Evolutionary conservation across 495 filamentous ascomycete genomes (phyloP).

Genomic region (Xylaria acuta): DNA sequence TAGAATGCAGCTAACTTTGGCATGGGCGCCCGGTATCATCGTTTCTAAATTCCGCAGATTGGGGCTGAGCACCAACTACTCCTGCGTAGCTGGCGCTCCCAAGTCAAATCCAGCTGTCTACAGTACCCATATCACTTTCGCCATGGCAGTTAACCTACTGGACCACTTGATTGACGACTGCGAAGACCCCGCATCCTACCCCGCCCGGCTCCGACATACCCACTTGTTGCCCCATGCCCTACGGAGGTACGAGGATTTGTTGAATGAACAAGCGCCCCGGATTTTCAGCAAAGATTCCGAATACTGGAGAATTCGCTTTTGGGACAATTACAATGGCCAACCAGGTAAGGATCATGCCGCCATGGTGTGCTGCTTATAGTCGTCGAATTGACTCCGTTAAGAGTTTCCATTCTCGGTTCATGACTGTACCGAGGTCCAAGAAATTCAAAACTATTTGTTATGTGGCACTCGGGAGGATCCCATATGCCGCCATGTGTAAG

Average conservation of each 20-base stretch:
- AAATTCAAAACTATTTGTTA: background rate
- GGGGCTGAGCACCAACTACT: no score
- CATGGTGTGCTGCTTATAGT: background rate
- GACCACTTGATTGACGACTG: background rate
- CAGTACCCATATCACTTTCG: background rate
- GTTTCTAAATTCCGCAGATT: no score
- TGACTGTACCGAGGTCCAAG: background rate
- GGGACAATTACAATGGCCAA: background rate
- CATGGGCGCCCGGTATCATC: no score
- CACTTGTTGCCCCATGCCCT: background rate
- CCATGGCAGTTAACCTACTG: background rate
- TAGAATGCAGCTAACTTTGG: no score
- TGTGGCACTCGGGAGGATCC: background rate
- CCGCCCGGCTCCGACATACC: background rate
- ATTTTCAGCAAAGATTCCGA: background rate
- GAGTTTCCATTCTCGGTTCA: background rate
- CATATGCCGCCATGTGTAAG: slow-evolving; percentile 6
- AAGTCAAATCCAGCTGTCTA: background rate
- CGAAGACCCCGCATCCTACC: slow-evolving; percentile 1
- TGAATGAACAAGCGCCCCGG: background rate
- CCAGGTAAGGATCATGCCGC: background rate
- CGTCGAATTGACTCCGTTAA: background rate
- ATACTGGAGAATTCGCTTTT: background rate
- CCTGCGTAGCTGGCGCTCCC: no score
- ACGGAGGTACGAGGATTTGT: background rate